These are phyloP conservation scores for Teratosphaeria epicoccoides DNA, from an alignment of 2,329 filamentous ascomycete genomes.

Conservation along the genomic window DNA sequence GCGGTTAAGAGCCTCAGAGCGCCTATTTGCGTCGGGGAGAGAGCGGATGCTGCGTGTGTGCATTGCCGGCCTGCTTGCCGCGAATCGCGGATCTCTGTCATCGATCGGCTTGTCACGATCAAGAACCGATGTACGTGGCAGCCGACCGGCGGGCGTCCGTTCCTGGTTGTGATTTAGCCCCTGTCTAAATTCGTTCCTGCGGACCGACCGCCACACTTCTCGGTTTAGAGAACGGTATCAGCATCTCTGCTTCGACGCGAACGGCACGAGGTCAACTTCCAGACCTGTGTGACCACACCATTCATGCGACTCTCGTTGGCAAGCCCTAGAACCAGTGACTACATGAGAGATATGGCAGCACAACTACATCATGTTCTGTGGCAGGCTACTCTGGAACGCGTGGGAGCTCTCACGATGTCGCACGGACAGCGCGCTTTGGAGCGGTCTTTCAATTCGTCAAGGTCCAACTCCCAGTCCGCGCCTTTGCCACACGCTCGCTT, in stretches of 20 bases:
- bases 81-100: not conserved
- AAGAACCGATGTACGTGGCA: not conserved
- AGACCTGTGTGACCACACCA: not conserved
- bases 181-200: not conserved
- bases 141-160: not conserved
- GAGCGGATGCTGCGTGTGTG: not conserved
- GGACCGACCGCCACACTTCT: no score
- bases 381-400: not conserved
- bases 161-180: not conserved
- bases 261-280: not conserved
- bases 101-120: not conserved
- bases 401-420: not conserved
- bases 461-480: not conserved
- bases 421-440: not conserved
- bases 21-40: not conserved
- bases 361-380: not conserved
- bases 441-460: not conserved
- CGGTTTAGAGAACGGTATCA: no score
- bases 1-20: not conserved
- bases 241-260: not conserved
- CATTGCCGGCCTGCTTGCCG: not conserved
- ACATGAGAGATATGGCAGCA: not conserved
- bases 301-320: not conserved
- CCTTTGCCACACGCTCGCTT: not conserved
- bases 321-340: not conserved